Percentiles rank a stretch among this genome's conserved stretches.
phyloP scores from a whole-genome alignment of 371 early-diverging fungal genomes.

The Actinomucor elegans region DNA sequence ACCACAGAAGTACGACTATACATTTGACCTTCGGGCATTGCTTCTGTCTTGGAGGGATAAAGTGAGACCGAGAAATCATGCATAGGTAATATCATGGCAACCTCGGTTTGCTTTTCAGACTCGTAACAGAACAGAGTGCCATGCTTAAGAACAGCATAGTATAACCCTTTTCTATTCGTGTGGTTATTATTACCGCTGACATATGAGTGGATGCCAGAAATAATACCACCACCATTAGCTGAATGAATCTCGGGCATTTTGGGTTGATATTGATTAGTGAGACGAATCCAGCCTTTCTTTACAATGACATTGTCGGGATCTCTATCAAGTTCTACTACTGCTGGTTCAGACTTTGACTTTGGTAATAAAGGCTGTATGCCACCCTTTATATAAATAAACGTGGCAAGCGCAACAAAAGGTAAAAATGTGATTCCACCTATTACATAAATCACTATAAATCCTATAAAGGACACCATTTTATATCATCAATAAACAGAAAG shows the following conservation, averaged over 20 bases:
- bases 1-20: slow-evolving; percentile 56
- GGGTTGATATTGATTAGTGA: slow-evolving; percentile 31
- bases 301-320: slow-evolving; percentile 15
- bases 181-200: slow-evolving; percentile 5
- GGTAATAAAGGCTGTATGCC: slow-evolving; percentile 1
- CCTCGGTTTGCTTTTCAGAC: slow-evolving; percentile 69
- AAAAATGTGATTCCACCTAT: slow-evolving; percentile 26
- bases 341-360: background rate
- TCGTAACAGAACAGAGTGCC: slow-evolving; percentile 82
- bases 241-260: slow-evolving; percentile 22
- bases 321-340: background rate
- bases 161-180: slow-evolving; percentile 22
- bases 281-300: slow-evolving; percentile 43
- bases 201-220: slow-evolving; percentile 30
- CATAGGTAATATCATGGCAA: slow-evolving; percentile 69
- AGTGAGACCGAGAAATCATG: slow-evolving; percentile 68
- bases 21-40: slow-evolving; percentile 52
- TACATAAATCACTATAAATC: slow-evolving; percentile 18
- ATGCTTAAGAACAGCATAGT: slow-evolving; percentile 76
- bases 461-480: slow-evolving; percentile 8
- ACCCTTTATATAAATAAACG: slow-evolving; percentile 10
- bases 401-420: slow-evolving; percentile 12
- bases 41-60: slow-evolving; percentile 43
- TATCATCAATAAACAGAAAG: background rate
- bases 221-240: slow-evolving; percentile 12